phyloP scores from a whole-genome alignment of 2,329 filamentous ascomycete genomes.

The Sclerotinia nivalis region DNA sequence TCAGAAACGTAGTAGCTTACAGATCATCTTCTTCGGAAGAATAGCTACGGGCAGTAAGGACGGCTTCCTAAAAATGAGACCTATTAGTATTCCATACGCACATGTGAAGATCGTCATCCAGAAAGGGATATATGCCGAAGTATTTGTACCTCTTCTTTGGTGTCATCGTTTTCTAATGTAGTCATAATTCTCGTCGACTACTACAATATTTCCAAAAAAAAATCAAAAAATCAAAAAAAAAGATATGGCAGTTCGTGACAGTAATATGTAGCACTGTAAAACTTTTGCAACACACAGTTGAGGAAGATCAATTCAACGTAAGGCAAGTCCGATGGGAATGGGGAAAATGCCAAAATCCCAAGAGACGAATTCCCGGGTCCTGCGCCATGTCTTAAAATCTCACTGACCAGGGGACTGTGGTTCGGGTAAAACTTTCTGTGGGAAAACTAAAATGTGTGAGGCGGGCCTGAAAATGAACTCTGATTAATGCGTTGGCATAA shows the following conservation, averaged over 20 bases:
- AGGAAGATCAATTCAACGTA: background rate
- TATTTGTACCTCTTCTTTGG: conserved; percentile 8
- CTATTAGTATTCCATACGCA: background rate
- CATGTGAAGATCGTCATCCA: background rate
- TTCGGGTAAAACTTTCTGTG: conserved; percentile 10
- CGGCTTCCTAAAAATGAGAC: background rate
- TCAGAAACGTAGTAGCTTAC: background rate
- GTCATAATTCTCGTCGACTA: background rate
- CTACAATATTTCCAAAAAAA: background rate
- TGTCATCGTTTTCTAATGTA: background rate
- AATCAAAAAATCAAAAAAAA: too few species aligned
- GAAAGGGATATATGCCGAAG: background rate
- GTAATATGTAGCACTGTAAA: background rate
- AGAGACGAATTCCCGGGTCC: conserved; percentile 22
- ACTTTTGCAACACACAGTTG: background rate
- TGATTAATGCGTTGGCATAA: conserved; percentile 21
- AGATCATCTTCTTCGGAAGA: conserved; percentile 16
- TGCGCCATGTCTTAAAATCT: conserved; percentile 24
- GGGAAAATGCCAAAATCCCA: conserved; percentile 21
- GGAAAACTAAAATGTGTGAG: conserved; percentile 2
- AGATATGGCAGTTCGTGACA: too few species aligned
- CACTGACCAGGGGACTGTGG: conserved; percentile 6
- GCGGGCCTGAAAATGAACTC: conserved; percentile 1
- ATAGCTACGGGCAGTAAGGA: conserved; percentile 1
- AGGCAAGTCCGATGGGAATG: conserved; percentile 12